Evolutionary conservation across 1,139 yeast species (phyloP).

Genomic region (Suhomyces panamericanus): DNA sequence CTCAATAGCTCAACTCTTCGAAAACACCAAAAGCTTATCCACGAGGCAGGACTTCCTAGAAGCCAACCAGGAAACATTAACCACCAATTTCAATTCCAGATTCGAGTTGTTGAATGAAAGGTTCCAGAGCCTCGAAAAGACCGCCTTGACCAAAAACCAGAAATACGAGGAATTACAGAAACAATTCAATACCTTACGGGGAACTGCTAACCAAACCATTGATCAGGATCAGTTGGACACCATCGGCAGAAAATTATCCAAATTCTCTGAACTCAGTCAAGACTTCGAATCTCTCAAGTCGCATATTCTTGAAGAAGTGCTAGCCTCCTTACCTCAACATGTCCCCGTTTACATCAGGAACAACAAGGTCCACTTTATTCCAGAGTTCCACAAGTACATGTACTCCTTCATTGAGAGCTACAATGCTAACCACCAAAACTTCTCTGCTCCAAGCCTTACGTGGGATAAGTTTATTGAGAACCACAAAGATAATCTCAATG

Average conservation of each 20-base stretch:
- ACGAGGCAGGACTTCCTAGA: constrained; percentile 20
- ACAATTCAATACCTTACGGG: constrained; percentile 13
- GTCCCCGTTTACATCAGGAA: constrained; percentile 38
- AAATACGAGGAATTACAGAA: constrained; percentile 15
- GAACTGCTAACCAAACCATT: neutral
- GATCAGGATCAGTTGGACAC: constrained; percentile 21
- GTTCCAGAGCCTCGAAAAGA: constrained; percentile 19
- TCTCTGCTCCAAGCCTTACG: constrained; percentile 1
- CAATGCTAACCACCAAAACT: constrained; percentile 15
- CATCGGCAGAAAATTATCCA: constrained; percentile 21
- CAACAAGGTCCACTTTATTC: constrained; percentile 38
- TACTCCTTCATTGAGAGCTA: constrained; percentile 37
- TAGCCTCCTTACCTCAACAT: constrained; percentile 28
- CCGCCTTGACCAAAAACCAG: constrained; percentile 9
- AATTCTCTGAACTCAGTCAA: constrained; percentile 19
- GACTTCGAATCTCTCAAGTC: constrained; percentile 24
- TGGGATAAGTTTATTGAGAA: constrained; percentile 28
- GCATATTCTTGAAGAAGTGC: constrained; percentile 24
- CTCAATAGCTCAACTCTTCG: constrained; percentile 13
- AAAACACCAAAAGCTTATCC: constrained; percentile 14
- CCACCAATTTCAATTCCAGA: constrained; percentile 17
- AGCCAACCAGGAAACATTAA: constrained; percentile 18
- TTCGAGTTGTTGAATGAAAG: constrained; percentile 21
- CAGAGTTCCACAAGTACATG: constrained; percentile 43
- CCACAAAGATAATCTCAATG: constrained; percentile 22